Evolutionary conservation across 768 basidiomycete species (phyloP).

Genomic region (Agrocybe praecox): DNA sequence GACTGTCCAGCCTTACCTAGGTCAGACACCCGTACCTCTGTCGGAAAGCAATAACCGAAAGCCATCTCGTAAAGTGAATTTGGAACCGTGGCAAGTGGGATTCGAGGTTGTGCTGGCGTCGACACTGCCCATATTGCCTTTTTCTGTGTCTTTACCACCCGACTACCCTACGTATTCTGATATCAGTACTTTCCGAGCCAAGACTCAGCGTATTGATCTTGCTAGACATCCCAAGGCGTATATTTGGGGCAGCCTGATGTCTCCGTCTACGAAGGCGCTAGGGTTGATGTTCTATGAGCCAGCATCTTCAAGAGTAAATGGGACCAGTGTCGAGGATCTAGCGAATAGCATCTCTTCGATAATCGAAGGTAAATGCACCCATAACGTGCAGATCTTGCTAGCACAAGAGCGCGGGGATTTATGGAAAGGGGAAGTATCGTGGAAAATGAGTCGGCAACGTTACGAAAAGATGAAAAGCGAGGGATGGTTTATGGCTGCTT

Average conservation of each 20-base stretch:
- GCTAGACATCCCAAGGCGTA: background rate
- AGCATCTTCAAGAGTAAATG: background rate
- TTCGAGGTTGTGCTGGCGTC: constrained; percentile 15
- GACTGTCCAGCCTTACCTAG: constrained; percentile 10
- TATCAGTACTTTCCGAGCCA: constrained; percentile 2
- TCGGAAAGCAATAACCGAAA: background rate
- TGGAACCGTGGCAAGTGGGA: constrained; percentile 17
- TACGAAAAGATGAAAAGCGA: constrained; percentile 21
- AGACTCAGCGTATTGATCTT: constrained; percentile 1
- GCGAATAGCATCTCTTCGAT: background rate
- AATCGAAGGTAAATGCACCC: constrained; percentile 8
- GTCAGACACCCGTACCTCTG: constrained; percentile 12
- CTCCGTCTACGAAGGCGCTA: constrained; percentile 8
- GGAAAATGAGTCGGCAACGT: constrained; percentile 23
- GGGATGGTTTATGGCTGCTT: constrained; percentile 19
- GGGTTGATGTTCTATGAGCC: constrained; percentile 14
- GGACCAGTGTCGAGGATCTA: background rate
- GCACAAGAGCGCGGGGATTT: constrained; percentile 16
- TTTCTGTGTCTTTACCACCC: background rate
- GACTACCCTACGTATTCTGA: background rate
- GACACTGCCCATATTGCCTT: constrained; percentile 3
- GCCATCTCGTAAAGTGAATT: constrained; percentile 11
- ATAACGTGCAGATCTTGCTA: constrained; percentile 20
- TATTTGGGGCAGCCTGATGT: background rate
- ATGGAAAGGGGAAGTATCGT: constrained; percentile 9